Base-by-base conservation (phyloP, 164 flowering plant genomes). In the Chimonanthus salicifolius region DNA sequence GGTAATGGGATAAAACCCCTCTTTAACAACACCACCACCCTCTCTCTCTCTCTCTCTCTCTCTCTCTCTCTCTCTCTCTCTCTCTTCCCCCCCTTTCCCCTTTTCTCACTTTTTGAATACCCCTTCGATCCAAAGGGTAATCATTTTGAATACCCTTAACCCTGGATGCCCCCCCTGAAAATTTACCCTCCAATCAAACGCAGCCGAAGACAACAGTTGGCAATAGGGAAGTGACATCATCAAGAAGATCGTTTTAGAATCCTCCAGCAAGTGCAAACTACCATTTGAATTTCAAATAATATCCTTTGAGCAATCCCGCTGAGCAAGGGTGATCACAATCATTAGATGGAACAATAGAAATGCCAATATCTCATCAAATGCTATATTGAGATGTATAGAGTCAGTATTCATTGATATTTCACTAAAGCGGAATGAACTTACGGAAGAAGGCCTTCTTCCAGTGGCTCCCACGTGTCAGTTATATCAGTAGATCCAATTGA, bases 371-470 rank as follows among this genome's bases (percentile, higher is more conserved):
- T 21, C 0, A 13, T 33, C 49, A 4, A 21, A 62, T 9, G 64
- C 15, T 2, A 9, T 7, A 16, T 16, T 54, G 16, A 54, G 60
- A 54, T 54, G 33, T 33, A 33, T 33, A 33, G 33, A 33, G 33
- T 33, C 33, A 33, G 33, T 33, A 33, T 33, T 33, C 33, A 54
- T 11, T 54, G 5, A 54, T 33, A 33, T 33, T 33, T 33, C 33
- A 54, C 60, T 15, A 10, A 16, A 51, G 50, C 18, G 20, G 11
- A 21, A 47, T 50, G 7, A 63, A n/a, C 90, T 75, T 83, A 89
- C 93, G 87, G 88, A 72, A 85, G 86, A 72, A 88, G 86, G 83
- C 91, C 91, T 80, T 88, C 89, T 72, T 88, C 91, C 20, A 87
- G 75, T 6, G 91, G 88, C 77, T 88, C 91, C 88, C 88, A 88